Base-by-base conservation (phyloP, 345 rosid genomes). In the Leavenworthia alabamica region DNA sequence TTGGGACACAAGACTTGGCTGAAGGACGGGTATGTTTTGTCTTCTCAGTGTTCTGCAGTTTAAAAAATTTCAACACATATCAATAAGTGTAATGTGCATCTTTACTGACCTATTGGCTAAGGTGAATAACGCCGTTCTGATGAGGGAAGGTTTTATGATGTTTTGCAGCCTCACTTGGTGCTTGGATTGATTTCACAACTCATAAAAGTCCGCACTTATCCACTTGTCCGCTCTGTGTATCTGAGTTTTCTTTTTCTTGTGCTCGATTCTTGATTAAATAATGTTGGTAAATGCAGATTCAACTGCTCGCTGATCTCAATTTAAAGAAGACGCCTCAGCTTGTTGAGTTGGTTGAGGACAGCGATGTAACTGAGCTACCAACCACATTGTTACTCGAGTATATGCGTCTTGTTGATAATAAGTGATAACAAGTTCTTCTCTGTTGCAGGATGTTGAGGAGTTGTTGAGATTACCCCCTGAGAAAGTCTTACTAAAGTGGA, bases 261-360 rank as follows among this genome's bases (percentile, higher is more conserved):
- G 2, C 42, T 56, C 41, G 3, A 2, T 24, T 39, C 28, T 46
- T 45, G 28, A 29, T 45, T 19, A 6, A 47, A 33, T 9, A 3
- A 7, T 70, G 37, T 29, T 57, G 39, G 56, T 45, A 47, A 74
- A 28, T 68, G 59, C 80, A 88, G 93, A 91, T 88, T 71, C 98
- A 91, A 79, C 76, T 88, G 16, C 67, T 91, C 12, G 95, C 95
- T 4, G 90, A 91, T 78, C 95, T 91, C 73, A 84, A 84, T 70
- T 79, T 91, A 52, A 88, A 77, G 82, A 91, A 91, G 88, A 91
- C 92, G 52, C 96, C 98, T 76, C 98, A 88, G 67, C 96, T 91
- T 12, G 83, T 88, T 65, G 98, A 91, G 57, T 64, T 91, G 80
- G 88, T 88, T 68, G 98, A 86, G 13, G 96, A 86, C 66, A 80